phyloP scores from a whole-genome alignment of 2,329 filamentous ascomycete species.

The Ascochyta pisi region DNA sequence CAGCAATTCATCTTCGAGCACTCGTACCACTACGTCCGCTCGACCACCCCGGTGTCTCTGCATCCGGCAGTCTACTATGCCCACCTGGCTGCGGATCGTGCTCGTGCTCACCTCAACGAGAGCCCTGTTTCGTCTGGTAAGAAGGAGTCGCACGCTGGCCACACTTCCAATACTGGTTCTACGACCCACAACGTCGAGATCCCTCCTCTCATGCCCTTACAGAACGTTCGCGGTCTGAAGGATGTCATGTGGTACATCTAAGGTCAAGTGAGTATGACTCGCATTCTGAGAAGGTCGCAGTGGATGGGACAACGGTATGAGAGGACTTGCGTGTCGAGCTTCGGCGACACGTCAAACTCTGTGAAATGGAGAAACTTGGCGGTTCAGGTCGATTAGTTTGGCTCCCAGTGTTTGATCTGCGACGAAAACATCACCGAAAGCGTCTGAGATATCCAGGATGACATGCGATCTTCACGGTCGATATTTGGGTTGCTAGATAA shows the following conservation, averaged over 20 bases:
- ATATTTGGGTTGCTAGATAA: background rate
- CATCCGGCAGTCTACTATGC: conserved; percentile 95
- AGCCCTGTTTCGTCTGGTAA: conserved; percentile 47
- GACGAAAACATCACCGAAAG: background rate
- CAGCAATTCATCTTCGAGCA: conserved; percentile 94
- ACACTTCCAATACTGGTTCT: conserved; percentile 38
- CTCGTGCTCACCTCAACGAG: conserved; percentile 73
- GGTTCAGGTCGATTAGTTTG: background rate
- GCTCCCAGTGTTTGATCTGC: background rate
- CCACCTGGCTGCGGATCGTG: conserved; percentile 83
- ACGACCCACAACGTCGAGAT: conserved; percentile 43
- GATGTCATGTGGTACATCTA: conserved; percentile 60
- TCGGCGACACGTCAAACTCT: background rate
- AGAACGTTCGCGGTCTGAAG: conserved; percentile 49
- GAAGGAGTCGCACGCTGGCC: conserved; percentile 44
- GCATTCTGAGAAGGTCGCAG: background rate
- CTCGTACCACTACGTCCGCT: conserved; percentile 90
- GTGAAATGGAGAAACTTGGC: background rate
- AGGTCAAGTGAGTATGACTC: background rate
- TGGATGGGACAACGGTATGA: background rate
- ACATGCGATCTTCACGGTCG: background rate
- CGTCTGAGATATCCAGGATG: background rate
- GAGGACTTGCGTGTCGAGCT: background rate
- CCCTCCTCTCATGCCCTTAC: conserved; percentile 51
- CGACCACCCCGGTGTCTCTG: conserved; percentile 88